A percentile compares a stretch with the other conserved stretches of the same genome.
Evolutionary conservation across 164 flowering plant genomes (phyloP).

Genomic region (Chloranthus sessilifolius): DNA sequence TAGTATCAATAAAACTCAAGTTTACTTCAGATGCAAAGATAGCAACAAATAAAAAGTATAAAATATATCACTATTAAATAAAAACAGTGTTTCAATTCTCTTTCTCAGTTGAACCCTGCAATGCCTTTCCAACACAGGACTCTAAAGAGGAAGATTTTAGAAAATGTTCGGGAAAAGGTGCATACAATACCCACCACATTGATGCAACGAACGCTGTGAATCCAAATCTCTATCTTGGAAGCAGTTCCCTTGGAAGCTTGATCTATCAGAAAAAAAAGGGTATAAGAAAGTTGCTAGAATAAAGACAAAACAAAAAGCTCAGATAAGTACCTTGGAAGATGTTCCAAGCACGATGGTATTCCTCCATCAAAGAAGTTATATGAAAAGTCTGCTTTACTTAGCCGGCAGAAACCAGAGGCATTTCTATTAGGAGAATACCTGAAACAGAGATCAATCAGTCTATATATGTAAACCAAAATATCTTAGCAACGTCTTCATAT

Average conservation of each 20-base stretch:
- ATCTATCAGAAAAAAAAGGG: slow-evolving; percentile 32
- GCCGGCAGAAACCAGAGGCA: slow-evolving; percentile 53
- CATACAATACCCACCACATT: slow-evolving; percentile 54
- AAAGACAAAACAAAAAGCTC: slow-evolving; percentile 5
- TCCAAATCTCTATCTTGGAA: slow-evolving; percentile 47
- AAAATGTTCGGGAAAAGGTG: too few relatives aligned
- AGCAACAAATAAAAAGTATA: too few relatives aligned
- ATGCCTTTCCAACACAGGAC: background rate
- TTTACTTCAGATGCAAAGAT: too few relatives aligned
- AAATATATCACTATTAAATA: too few relatives aligned
- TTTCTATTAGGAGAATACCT: slow-evolving; percentile 51
- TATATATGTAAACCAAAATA: too few relatives aligned
- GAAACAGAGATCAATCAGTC: slow-evolving; percentile 19
- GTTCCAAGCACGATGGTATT: slow-evolving; percentile 70
- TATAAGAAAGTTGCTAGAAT: background rate
- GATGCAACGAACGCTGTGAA: slow-evolving; percentile 50
- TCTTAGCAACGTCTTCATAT: too few relatives aligned
- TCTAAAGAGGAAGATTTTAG: background rate
- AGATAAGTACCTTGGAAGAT: slow-evolving; percentile 63
- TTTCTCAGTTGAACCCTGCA: too few relatives aligned
- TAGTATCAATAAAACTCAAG: too few relatives aligned
- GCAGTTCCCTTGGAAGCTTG: slow-evolving; percentile 88
- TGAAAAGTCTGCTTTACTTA: slow-evolving; percentile 70
- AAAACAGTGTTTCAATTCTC: too few relatives aligned
- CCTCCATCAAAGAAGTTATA: slow-evolving; percentile 70